A percentile compares a stretch with the other conserved stretches of the same genome.
Evolutionary conservation across 306 rosid species (phyloP).

Genomic region (Cicer yamashitae): DNA sequence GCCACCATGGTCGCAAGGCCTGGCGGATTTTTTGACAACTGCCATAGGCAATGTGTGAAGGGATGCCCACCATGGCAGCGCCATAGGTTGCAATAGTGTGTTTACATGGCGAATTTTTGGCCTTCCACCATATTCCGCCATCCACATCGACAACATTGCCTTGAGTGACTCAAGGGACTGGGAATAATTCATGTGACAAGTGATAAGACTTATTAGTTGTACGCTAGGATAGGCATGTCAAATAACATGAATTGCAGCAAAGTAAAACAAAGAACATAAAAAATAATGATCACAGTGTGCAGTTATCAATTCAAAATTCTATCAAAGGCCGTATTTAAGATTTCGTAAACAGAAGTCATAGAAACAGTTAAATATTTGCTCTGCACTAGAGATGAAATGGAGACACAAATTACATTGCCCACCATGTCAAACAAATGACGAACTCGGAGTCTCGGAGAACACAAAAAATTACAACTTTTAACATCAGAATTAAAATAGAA

Average conservation of each 20-base stretch:
- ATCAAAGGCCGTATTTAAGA: not conserved
- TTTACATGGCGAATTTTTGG: no score
- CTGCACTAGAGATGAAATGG: constrained; percentile 10
- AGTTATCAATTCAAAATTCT: constrained; percentile 28
- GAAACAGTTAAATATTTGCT: constrained; percentile 17
- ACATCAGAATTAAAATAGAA: not conserved
- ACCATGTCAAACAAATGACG: constrained; percentile 10
- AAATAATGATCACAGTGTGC: not conserved
- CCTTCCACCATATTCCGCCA: no score
- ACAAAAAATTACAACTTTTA: constrained; percentile 28
- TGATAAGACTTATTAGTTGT: not conserved
- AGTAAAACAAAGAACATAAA: constrained; percentile 17
- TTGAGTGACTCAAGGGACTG: not conserved
- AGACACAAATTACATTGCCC: constrained; percentile 13
- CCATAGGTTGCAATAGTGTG: no score
- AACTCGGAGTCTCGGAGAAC: not conserved
- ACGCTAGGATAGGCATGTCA: constrained; percentile 3
- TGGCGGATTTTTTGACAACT: no score
- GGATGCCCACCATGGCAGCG: no score
- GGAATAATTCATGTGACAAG: not conserved
- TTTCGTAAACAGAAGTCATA: constrained; percentile 2
- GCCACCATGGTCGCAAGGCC: no score
- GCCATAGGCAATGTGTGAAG: no score
- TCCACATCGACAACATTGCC: no score
- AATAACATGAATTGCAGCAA: constrained; percentile 1